Percentiles rank a stretch among this genome's conserved stretches.
Conservation (phyloP, 2,329 filamentous ascomycete genomes). For the Aspergillus puulaauensis region DNA sequence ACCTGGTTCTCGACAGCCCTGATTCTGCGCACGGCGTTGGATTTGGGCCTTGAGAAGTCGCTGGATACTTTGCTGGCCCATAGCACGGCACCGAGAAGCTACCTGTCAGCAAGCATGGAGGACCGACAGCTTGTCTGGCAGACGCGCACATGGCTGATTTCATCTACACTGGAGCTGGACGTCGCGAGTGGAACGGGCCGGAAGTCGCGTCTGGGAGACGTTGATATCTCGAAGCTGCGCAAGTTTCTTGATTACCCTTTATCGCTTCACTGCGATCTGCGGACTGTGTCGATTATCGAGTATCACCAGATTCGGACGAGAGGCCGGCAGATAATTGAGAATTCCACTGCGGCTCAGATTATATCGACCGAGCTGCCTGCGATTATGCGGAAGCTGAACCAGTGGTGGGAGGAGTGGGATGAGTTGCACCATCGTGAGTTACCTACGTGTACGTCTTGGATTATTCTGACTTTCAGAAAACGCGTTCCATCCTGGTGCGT, state of each 20-base stretch:
- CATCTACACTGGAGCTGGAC: constrained; percentile 34
- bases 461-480: constrained; percentile 25
- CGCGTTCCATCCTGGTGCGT: constrained; percentile 36
- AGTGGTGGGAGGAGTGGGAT: constrained; percentile 37
- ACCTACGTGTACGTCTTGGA: not conserved
- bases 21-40: constrained; percentile 35
- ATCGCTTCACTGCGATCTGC: constrained; percentile 34
- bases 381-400: constrained; percentile 31
- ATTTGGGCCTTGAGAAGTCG: constrained; percentile 36
- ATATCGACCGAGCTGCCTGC: constrained; percentile 31
- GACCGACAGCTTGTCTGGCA: constrained; percentile 37
- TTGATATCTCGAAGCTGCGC: constrained; percentile 33
- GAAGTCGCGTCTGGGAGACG: constrained; percentile 35
- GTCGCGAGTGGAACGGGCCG: constrained; percentile 36
- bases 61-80: constrained; percentile 33
- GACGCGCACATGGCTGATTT: constrained; percentile 37
- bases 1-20: constrained; percentile 39
- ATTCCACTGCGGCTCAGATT: constrained; percentile 22
- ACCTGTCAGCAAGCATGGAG: constrained; percentile 32
- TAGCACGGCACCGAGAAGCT: constrained; percentile 32
- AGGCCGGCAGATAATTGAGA: constrained; percentile 31
- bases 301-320: constrained; percentile 36
- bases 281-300: constrained; percentile 36
- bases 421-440: constrained; percentile 33
- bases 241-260: constrained; percentile 37